Evolutionary conservation across 768 basidiomycete species (phyloP).

Genomic region (Termitomyces sp.): DNA sequence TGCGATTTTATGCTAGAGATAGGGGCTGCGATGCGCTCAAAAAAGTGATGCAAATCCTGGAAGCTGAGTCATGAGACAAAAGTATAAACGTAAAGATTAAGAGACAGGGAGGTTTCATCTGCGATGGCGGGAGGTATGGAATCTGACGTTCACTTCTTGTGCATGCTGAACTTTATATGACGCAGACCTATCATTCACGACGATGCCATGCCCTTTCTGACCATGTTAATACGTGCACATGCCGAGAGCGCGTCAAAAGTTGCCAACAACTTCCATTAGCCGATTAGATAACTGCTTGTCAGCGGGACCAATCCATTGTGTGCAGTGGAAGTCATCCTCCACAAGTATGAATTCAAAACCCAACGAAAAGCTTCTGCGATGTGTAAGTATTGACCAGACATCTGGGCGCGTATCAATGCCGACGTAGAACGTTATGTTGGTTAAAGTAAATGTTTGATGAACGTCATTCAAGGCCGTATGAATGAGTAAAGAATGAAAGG

Average conservation of each 20-base stretch:
- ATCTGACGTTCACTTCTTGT: not conserved
- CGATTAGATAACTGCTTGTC: constrained; percentile 33
- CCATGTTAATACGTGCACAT: constrained; percentile 24
- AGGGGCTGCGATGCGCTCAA: constrained; percentile 25
- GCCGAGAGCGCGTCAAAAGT: constrained; percentile 20
- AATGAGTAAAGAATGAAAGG: constrained; percentile 36
- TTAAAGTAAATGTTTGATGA: constrained; percentile 15
- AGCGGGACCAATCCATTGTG: too few relatives aligned
- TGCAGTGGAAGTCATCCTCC: constrained; percentile 42
- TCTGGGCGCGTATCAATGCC: constrained; percentile 26
- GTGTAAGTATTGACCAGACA: constrained; percentile 32
- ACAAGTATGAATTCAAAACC: constrained; percentile 26
- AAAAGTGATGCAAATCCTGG: constrained; percentile 25
- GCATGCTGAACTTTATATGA: not conserved
- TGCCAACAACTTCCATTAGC: constrained; percentile 20
- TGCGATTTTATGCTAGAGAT: constrained; percentile 28
- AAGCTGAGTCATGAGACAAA: constrained; percentile 11
- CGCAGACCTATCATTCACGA: constrained; percentile 35
- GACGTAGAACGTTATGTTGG: constrained; percentile 20
- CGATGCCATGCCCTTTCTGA: constrained; percentile 27
- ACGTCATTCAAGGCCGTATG: constrained; percentile 29
- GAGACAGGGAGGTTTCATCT: constrained; percentile 32
- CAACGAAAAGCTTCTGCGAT: constrained; percentile 35
- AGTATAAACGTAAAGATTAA: constrained; percentile 11
- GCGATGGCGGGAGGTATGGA: constrained; percentile 35